Base-by-base conservation (phyloP, 1,139 yeast genomes). In the Blastobotrys illinoisensis region DNA sequence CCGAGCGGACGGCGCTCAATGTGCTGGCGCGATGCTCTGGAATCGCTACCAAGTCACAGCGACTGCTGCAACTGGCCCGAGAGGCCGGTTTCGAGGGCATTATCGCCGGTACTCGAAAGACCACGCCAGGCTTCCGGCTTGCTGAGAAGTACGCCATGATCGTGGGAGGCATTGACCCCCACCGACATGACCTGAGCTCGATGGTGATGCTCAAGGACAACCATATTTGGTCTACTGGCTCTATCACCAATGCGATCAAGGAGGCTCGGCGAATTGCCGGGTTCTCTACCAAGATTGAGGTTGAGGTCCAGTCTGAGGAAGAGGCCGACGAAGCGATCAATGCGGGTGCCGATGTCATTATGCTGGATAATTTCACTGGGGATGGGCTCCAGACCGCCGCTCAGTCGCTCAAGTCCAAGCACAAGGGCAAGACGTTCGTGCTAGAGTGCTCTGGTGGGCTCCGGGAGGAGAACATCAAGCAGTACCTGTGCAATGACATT, bases 121-220 rank as follows among this genome's bases (percentile, higher is more conserved):
- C 97, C n/a, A 91, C 98, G 0, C 98, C 98, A 0, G 98, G 98
- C 0, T 79, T 91, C 61, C 80, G 98, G 64, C 76, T 83, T 47
- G 74, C 91, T 55, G 98, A 93, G 67, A 91, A 91, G 69, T 91
- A 91, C 71, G 86, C 96, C 44, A 91, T 91, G 98, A 74, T 89
- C 45, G 95, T 91, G 11, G 98, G 97, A 23, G 97, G 97, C 7
- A 88, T 89, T 55, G 98, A 91, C 68, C 81, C 95, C 56, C 98
- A 91, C 70, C 78, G 98, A 59, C 89, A 88, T 65, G 98, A 91
- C 68, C 79, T 91, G 60, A 86, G 95, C 52, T 81, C 95, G 3
- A 91, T 91, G 98, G 95, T 91, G 3, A 91, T 91, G 98, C 80
- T 91, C 64, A 91, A 91, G 70, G 98, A 91, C 67, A 91, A 91